Evolutionary conservation across 352 stramenopile species (phyloP).

Genomic region (Aphanomyces invadans): DNA sequence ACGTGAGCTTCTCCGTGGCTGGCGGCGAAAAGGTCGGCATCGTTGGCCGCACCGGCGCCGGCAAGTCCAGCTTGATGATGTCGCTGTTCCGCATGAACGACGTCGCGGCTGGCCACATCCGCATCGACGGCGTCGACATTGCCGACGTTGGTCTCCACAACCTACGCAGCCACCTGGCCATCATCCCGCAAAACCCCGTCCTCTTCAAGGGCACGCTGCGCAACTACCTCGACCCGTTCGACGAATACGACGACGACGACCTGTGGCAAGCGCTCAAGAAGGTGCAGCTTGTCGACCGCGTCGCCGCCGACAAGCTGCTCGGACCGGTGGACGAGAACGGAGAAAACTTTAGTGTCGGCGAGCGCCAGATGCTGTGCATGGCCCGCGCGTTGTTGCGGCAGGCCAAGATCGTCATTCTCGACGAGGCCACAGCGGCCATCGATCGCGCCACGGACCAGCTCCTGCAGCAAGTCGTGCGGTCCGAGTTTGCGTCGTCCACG

Average conservation of each 20-base stretch:
- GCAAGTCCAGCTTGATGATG: conserved; percentile 28
- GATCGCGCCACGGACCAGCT: conserved; percentile 68
- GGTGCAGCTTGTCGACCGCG: conserved; percentile 42
- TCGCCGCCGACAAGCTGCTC: conserved; percentile 49
- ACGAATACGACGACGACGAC: conserved; percentile 48
- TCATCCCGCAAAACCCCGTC: conserved; percentile 30
- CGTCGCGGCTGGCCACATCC: conserved; percentile 40
- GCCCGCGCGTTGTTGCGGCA: conserved; percentile 67
- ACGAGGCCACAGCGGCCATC: conserved; percentile 76
- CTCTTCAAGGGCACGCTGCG: conserved; percentile 79
- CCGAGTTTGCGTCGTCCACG: conserved; percentile 89
- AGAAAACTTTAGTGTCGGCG: conserved; percentile 74
- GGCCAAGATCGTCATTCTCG: conserved; percentile 68
- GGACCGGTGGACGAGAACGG: conserved; percentile 72
- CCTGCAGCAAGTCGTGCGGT: conserved; percentile 72
- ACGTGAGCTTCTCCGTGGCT: conserved; percentile 18
- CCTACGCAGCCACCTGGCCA: conserved; percentile 26
- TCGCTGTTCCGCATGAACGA: conserved; percentile 38
- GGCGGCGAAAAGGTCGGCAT: conserved; percentile 26
- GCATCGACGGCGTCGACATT: conserved; percentile 28
- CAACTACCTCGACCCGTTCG: conserved; percentile 77
- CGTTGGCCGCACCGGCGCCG: conserved; percentile 27
- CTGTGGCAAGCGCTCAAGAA: conserved; percentile 53
- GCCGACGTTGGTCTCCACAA: conserved; percentile 22
- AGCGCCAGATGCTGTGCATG: conserved; percentile 82